phyloP scores from a whole-genome alignment of 192 early-diverging fungal genomes.

The Entomortierella chlamydospora region DNA sequence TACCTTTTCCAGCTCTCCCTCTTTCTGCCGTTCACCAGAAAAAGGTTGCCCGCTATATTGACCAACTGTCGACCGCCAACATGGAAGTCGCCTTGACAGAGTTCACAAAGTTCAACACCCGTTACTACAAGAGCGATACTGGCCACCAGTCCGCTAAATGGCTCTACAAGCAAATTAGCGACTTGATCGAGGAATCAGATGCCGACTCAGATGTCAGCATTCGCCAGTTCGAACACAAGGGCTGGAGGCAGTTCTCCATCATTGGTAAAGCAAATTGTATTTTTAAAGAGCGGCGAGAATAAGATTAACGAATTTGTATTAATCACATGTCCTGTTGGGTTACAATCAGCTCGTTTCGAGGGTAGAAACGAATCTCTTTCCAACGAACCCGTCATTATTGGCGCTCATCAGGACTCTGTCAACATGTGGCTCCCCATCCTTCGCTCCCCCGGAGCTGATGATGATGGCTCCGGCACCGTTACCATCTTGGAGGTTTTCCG shows the following conservation, averaged over 20 bases:
- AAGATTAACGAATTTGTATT: neutral
- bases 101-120: constrained; percentile 88
- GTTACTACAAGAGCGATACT: constrained; percentile 87
- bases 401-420: constrained; percentile 92
- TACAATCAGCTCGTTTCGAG: constrained; percentile 76
- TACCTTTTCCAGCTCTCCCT: constrained; percentile 61
- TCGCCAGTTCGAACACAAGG: constrained; percentile 79
- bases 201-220: constrained; percentile 69
- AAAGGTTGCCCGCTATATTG: constrained; percentile 71
- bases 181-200: constrained; percentile 52
- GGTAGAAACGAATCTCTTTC: constrained; percentile 58
- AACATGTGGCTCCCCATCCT: constrained; percentile 89
- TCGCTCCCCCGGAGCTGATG: constrained; percentile 78
- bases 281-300: neutral
- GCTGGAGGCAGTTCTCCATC: constrained; percentile 88
- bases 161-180: constrained; percentile 70
- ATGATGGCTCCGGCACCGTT: constrained; percentile 94
- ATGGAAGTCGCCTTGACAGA: constrained; percentile 77
- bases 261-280: constrained; percentile 32
- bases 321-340: constrained; percentile 8
- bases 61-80: constrained; percentile 69
- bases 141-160: constrained; percentile 76
- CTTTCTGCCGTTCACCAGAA: constrained; percentile 61
- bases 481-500: constrained; percentile 92
- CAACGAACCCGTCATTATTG: constrained; percentile 81